Base-by-base conservation (phyloP, 768 basidiomycete genomes). In the Tricholoma furcatifolium region DNA sequence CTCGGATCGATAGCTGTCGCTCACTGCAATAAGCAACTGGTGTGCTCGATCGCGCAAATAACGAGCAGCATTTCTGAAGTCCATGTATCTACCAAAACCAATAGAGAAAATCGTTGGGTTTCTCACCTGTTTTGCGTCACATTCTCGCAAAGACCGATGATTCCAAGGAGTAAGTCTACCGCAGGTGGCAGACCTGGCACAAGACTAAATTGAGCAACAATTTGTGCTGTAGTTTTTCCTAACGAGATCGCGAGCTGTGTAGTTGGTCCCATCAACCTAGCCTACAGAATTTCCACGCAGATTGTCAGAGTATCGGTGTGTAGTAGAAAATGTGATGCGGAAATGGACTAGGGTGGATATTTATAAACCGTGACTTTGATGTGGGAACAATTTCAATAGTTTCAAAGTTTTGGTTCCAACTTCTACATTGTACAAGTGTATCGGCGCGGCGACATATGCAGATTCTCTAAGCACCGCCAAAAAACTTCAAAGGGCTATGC, bases 1-100 rank as follows among this genome's bases (percentile, higher is more conserved):
- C 8, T 68, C 52, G 20, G 61, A 59, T 24, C 60, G 60, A 18
- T 69, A 67, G 12, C 65, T 61, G 30, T 76, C 72, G 32, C 63
- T 66, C 9, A 80, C 60, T 9, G 74, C 67, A 12, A 72, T 60
- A 32, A 80, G 60, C 36, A 82, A 61, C 15, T 65, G 66, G 54
- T 76, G 63, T 53, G 76, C 80, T 42, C 81, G 70, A 58, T 79
- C 75, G 23, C 72, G 67, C 6, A 82, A 70, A 49, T 77, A 77
- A 20, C 59, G 59, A 32, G 78, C 71, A 32, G 75, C 73, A 46
- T 71, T 58, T 56, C 81, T 81, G 47, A 21, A 23, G 46, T 42
- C 21, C 43, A 43, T 32, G 15, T 17, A 21, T 23, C n/a, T 45
- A 11, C 52, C 54, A 7, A 59, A 17, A 27, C 31, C 44, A 31